Base-by-base conservation (phyloP, 345 rosid genomes). In the Hypericum androsaemum region DNA sequence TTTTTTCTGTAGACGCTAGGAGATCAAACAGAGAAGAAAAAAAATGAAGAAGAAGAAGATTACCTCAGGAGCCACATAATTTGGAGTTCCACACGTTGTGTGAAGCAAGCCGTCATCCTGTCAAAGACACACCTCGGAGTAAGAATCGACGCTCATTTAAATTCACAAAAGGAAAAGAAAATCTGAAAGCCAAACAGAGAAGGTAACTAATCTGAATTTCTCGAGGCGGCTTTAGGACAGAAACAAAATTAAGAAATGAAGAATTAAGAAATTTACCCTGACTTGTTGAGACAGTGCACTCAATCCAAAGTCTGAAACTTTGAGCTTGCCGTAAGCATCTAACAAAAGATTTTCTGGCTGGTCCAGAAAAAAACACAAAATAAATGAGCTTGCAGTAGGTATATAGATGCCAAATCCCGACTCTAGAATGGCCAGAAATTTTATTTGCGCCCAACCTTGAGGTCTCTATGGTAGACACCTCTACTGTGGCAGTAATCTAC, bases 1-100 rank as follows among this genome's bases (percentile, higher is more conserved):
- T 17, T 22, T n/a, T 42, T 51, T 0, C 39, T 54, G 49, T 7
- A 40, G 53, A 16, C 39, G 52, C 8, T 22, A 63, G 4, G 4
- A 22, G 4, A 22, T 22, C 37, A 45, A 28, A 16, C 14, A 37
- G 8, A 43, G 44, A 43, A 45, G 49, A 56, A 42, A 12, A 38
- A 46, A 13, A n/a, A 22, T 37, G 60, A 28, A 28, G 40, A 39
- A 61, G 16, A 13, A 49, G 67, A 58, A 47, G 47, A 47, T 46
- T 16, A 85, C 98, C 96, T 92, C 98, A 32, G 98, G 98, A 61
- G 98, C 96, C 35, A 88, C 98, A 41, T 92, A 92, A 74, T 92
- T 92, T 5, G 95, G 96, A 65, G 98, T 92, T 67, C 98, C 96
- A 53, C 98, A 92, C 3, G 95, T 71, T 48, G 98, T 92, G 65